A percentile compares a stretch with the other conserved stretches of the same genome.
These are phyloP conservation scores for Backusella circina DNA, from an alignment of 192 early-diverging fungal genomes.

Conservation along the genomic window DNA sequence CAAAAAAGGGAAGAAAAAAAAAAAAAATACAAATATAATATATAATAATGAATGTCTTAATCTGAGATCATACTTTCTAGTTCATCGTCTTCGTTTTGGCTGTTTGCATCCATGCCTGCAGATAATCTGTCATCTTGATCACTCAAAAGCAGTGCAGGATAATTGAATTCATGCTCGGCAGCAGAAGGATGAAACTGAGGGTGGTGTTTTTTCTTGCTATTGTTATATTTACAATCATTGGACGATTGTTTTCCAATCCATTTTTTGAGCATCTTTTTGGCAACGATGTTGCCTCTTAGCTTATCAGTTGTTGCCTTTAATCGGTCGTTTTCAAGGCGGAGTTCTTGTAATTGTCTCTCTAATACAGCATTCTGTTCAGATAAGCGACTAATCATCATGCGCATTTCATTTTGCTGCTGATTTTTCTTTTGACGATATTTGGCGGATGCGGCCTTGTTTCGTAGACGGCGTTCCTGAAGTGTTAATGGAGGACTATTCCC, in stretches of 20 bases:
- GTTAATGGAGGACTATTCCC: constrained; percentile 32
- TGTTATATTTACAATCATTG: neutral
- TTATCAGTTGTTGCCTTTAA: constrained; percentile 46
- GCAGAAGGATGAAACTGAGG: neutral
- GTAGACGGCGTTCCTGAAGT: constrained; percentile 45
- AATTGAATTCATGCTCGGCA: neutral
- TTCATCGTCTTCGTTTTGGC: constrained; percentile 13
- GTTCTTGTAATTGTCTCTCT: constrained; percentile 43
- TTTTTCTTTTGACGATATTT: constrained; percentile 63
- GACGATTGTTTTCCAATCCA: constrained; percentile 24
- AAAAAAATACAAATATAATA: neutral
- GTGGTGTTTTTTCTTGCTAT: neutral
- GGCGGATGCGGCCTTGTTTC: constrained; percentile 59
- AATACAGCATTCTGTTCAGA: constrained; percentile 47
- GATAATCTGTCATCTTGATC: constrained; percentile 10
- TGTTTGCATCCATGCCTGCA: neutral
- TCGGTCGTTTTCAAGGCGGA: constrained; percentile 43
- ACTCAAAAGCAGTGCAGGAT: constrained; percentile 6
- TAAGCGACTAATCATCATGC: constrained; percentile 35
- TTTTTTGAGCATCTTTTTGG: constrained; percentile 52
- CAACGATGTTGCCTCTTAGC: constrained; percentile 48
- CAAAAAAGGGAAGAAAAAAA: neutral
- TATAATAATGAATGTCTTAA: neutral
- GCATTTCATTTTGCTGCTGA: constrained; percentile 54
- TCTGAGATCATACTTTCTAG: constrained; percentile 18